phyloP scores from a whole-genome alignment of 2,329 filamentous ascomycete genomes.

The Emericellopsis atlantica region DNA sequence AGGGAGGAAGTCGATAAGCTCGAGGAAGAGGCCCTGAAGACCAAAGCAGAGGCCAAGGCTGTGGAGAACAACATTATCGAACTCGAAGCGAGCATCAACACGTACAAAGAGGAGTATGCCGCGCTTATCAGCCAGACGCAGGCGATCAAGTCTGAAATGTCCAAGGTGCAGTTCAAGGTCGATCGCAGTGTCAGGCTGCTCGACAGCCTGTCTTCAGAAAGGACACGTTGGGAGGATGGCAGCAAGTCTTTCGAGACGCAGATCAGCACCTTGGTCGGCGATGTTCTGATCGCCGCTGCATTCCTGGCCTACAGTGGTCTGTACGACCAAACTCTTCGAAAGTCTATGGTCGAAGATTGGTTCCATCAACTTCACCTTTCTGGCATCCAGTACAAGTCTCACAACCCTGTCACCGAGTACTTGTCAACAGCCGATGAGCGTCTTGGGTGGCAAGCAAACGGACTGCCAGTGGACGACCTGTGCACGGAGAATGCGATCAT shows the following conservation, averaged over 20 bases:
- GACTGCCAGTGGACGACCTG: slow-evolving; percentile 86
- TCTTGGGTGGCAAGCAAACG: slow-evolving; percentile 88
- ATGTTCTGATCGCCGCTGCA: slow-evolving; percentile 90
- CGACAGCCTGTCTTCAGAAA: slow-evolving; percentile 88
- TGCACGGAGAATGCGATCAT: slow-evolving; percentile 99
- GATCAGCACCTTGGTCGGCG: slow-evolving; percentile 90
- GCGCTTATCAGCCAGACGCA: slow-evolving; percentile 93
- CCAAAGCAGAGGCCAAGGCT: slow-evolving; percentile 83
- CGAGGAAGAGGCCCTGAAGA: slow-evolving; percentile 80
- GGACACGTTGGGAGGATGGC: slow-evolving; percentile 87
- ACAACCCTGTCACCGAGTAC: slow-evolving; percentile 92
- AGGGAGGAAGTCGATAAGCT: slow-evolving; percentile 80
- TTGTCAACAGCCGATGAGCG: slow-evolving; percentile 93
- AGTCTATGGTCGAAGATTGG: slow-evolving; percentile 97
- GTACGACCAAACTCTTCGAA: slow-evolving; percentile 96
- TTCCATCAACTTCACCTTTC: slow-evolving; percentile 83
- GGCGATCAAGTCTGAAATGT: slow-evolving; percentile 95
- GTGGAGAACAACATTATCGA: slow-evolving; percentile 77
- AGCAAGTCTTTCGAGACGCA: slow-evolving; percentile 98
- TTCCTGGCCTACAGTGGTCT: slow-evolving; percentile 95
- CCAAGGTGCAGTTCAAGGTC: slow-evolving; percentile 92
- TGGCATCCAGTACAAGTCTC: slow-evolving; percentile 85
- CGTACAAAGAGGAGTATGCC: slow-evolving; percentile 93
- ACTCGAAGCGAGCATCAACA: slow-evolving; percentile 82
- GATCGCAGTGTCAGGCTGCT: slow-evolving; percentile 89